A percentile compares a stretch with the other conserved stretches of the same genome.
Evolutionary conservation across 768 basidiomycete species (phyloP).

Genomic region (Collybiopsis luxurians): DNA sequence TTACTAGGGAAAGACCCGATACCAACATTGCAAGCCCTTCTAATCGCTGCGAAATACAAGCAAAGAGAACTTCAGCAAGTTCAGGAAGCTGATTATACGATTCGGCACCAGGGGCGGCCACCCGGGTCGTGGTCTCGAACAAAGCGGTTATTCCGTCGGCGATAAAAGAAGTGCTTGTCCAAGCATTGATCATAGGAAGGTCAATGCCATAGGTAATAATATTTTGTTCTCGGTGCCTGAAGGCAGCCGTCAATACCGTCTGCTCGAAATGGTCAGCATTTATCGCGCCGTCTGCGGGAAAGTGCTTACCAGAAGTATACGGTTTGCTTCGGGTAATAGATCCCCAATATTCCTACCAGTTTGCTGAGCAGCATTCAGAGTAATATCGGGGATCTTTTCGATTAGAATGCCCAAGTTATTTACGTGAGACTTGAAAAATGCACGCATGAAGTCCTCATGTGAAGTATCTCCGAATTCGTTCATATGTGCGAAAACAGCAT

Average conservation of each 20-base stretch:
- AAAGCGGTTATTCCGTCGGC: slow-evolving; percentile 69
- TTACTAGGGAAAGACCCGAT: not conserved
- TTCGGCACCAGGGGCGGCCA: slow-evolving; percentile 38
- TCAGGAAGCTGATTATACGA: slow-evolving; percentile 58
- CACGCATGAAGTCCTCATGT: slow-evolving; percentile 75
- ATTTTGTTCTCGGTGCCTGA: slow-evolving; percentile 73
- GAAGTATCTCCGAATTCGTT: slow-evolving; percentile 47
- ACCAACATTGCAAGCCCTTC: slow-evolving; percentile 64
- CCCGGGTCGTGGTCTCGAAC: slow-evolving; percentile 62
- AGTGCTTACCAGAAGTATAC: slow-evolving; percentile 59
- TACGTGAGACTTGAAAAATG: slow-evolving; percentile 77
- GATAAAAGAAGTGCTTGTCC: slow-evolving; percentile 73
- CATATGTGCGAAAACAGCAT: slow-evolving; percentile 72
- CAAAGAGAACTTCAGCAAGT: slow-evolving; percentile 61
- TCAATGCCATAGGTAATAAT: slow-evolving; percentile 75
- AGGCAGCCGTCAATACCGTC: slow-evolving; percentile 71
- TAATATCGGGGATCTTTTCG: slow-evolving; percentile 53
- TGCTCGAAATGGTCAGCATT: slow-evolving; percentile 22
- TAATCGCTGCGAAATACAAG: slow-evolving; percentile 64
- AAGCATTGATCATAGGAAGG: slow-evolving; percentile 67
- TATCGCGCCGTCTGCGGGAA: not conserved
- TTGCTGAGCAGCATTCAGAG: slow-evolving; percentile 40
- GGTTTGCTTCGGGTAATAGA: slow-evolving; percentile 65
- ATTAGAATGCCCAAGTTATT: slow-evolving; percentile 66
- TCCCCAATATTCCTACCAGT: slow-evolving; percentile 40